Evolutionary conservation across 1,284 basidiomycete genomes (phyloP).

Genomic region (Macrocybe sp.): DNA sequence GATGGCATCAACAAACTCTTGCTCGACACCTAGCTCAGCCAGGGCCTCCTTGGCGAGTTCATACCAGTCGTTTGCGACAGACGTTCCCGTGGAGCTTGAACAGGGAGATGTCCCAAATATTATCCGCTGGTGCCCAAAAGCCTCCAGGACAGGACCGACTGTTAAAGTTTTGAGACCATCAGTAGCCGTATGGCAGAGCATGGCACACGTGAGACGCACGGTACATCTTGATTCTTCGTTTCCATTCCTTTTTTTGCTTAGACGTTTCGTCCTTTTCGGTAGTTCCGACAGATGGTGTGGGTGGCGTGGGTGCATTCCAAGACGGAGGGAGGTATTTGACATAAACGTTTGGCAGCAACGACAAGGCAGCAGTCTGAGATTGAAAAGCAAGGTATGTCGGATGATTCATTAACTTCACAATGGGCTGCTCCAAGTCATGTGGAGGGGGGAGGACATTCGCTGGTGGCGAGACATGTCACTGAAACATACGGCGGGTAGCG

Average conservation of each 20-base stretch:
- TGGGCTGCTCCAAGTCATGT: slow-evolving; percentile 62
- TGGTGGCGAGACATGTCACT: slow-evolving; percentile 24
- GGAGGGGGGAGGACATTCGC: slow-evolving; percentile 86
- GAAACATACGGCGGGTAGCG: slow-evolving; percentile 1
- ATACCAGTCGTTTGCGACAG: slow-evolving; percentile 71
- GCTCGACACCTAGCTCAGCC: slow-evolving; percentile 79
- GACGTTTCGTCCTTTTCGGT: slow-evolving; percentile 32
- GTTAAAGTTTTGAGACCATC: slow-evolving; percentile 7
- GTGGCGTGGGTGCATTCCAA: slow-evolving; percentile 64
- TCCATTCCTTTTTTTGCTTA: slow-evolving; percentile 68
- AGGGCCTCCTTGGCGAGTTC: slow-evolving; percentile 74
- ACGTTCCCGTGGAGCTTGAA: slow-evolving; percentile 36
- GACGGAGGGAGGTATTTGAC: slow-evolving; percentile 79
- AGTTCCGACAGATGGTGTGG: slow-evolving; percentile 37
- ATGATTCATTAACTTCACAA: slow-evolving; percentile 74
- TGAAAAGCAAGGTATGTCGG: slow-evolving; percentile 72
- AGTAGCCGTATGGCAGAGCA: slow-evolving; percentile 13
- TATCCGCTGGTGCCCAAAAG: slow-evolving; percentile 57
- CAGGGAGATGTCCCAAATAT: slow-evolving; percentile 57
- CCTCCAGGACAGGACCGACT: slow-evolving; percentile 77
- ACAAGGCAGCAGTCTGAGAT: slow-evolving; percentile 69
- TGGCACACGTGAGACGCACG: slow-evolving; percentile 46
- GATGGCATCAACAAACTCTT: slow-evolving; percentile 70
- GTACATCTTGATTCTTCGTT: slow-evolving; percentile 84
- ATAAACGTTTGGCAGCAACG: slow-evolving; percentile 68